A percentile compares a stretch with the other conserved stretches of the same genome.
These are phyloP conservation scores for Tuber indicum DNA, from an alignment of 495 filamentous ascomycete species.

Conservation along the genomic window DNA sequence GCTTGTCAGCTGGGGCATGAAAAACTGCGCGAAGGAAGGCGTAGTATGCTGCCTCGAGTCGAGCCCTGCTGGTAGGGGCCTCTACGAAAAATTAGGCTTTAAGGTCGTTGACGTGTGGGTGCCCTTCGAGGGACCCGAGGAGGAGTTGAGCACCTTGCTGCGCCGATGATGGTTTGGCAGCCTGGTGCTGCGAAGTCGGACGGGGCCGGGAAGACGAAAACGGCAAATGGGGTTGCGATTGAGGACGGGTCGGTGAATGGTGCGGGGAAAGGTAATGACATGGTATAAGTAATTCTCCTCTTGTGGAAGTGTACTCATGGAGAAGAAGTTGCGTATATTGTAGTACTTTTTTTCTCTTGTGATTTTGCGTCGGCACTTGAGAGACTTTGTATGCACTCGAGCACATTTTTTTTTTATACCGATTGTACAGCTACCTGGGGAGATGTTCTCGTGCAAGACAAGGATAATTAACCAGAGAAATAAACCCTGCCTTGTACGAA, in stretches of 20 bases:
- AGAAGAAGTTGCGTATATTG: neutral
- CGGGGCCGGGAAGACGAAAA: neutral
- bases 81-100: conserved; percentile 32
- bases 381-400: neutral
- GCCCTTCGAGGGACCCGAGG: neutral
- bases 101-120: conserved; percentile 8
- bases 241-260: conserved; percentile 4
- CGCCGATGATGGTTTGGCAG: neutral
- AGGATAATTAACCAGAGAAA: too few relatives aligned
- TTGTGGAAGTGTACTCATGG: neutral
- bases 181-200: neutral
- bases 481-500: too few relatives aligned
- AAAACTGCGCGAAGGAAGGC: conserved; percentile 31
- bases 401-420: neutral
- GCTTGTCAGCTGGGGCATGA: conserved; percentile 29
- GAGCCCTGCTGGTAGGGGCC: conserved; percentile 26
- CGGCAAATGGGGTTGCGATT: neutral
- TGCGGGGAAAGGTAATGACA: neutral
- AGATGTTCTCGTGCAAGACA: too few relatives aligned
- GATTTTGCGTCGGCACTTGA: neutral
- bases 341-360: neutral
- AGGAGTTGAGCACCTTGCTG: neutral
- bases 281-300: neutral
- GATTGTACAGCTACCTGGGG: neutral
- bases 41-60: conserved; percentile 32